A percentile compares a stretch with the other conserved stretches of the same genome.
Conservation (phyloP, 805 yeast species). For the Ogataea nakhonphanomensis region DNA sequence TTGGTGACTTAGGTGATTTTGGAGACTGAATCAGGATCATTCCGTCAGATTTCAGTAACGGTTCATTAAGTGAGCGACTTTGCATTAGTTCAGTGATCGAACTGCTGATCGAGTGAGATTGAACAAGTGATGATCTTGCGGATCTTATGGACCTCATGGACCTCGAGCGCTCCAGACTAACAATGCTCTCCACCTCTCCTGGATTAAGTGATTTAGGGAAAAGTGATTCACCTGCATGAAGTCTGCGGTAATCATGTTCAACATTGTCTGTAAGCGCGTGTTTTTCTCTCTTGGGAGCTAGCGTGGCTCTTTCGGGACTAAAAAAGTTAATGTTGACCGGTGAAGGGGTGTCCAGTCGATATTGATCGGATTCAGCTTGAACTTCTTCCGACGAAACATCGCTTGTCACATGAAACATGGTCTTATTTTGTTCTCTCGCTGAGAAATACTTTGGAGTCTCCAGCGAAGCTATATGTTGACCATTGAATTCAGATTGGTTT, state of each 20-base stretch:
- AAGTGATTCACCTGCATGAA: slow-evolving; percentile 52
- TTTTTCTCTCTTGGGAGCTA: slow-evolving; percentile 8
- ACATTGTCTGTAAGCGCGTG: slow-evolving; percentile 1
- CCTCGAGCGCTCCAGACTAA: slow-evolving; percentile 63
- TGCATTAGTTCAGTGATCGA: slow-evolving; percentile 29
- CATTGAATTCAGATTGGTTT: slow-evolving; percentile 7
- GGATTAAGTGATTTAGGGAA: slow-evolving; percentile 69
- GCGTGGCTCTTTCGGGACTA: slow-evolving; percentile 5
- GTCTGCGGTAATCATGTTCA: slow-evolving; percentile 18
- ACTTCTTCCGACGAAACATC: slow-evolving; percentile 17
- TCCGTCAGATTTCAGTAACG: slow-evolving; percentile 35
- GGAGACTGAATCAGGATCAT: slow-evolving; percentile 39
- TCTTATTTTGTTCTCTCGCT: slow-evolving; percentile 12
- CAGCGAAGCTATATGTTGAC: slow-evolving; percentile 4
- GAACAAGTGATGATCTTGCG: slow-evolving; percentile 14
- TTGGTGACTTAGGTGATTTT: slow-evolving; percentile 25
- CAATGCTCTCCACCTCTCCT: slow-evolving; percentile 71
- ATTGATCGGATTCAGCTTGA: slow-evolving; percentile 12
- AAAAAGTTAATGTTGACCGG: slow-evolving; percentile 9
- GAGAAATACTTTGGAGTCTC: slow-evolving; percentile 16
- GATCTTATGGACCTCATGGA: slow-evolving; percentile 59
- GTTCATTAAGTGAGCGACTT: slow-evolving; percentile 14
- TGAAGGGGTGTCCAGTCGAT: slow-evolving; percentile 18
- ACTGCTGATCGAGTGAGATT: slow-evolving; percentile 17
- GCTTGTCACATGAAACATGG: slow-evolving; percentile 11